phyloP scores from a whole-genome alignment of 441 rosid species.

The Adansonia grandidieri region DNA sequence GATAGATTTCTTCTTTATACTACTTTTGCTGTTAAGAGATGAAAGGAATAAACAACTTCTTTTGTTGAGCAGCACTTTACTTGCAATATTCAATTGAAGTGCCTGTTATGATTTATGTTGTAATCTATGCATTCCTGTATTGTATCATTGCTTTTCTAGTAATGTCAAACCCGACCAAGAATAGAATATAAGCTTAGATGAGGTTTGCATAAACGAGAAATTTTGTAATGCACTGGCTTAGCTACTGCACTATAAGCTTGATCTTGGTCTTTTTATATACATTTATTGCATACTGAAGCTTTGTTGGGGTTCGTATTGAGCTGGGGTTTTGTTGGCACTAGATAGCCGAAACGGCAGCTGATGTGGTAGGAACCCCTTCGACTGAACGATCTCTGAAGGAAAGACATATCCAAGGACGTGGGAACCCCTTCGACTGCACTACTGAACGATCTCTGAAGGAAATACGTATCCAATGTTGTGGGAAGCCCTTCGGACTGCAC shows the following conservation, averaged over 20 bases:
- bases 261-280: background rate
- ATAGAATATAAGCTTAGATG: background rate
- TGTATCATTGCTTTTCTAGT: background rate
- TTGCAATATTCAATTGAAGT: background rate
- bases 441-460: too few relatives aligned
- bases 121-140: background rate
- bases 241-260: background rate
- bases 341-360: background rate
- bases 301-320: background rate
- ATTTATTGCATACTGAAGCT: background rate
- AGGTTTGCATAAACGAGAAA: background rate
- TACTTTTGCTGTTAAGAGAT: background rate
- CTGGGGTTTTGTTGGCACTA: background rate
- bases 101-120: background rate
- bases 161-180: background rate
- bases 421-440: too few relatives aligned
- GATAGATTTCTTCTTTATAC: slow-evolving; percentile 3
- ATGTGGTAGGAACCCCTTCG: too few relatives aligned
- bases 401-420: too few relatives aligned
- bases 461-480: too few relatives aligned
- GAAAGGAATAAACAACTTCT: background rate
- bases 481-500: too few relatives aligned
- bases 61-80: background rate
- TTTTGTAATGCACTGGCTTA: background rate
- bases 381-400: too few relatives aligned